phyloP scores from a whole-genome alignment of 257 asterid species.

The Petrea volubilis region DNA sequence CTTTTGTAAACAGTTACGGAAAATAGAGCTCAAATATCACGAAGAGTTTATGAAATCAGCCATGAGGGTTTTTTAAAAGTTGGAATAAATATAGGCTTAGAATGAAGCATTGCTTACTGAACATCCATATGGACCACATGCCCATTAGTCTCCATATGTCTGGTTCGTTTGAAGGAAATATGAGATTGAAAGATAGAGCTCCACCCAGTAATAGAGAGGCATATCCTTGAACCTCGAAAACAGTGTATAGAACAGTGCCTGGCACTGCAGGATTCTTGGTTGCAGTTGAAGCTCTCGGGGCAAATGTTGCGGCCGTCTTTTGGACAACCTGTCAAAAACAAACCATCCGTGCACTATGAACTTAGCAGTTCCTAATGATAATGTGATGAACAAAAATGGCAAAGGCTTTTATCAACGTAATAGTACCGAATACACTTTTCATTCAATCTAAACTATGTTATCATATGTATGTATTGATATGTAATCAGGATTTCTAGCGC shows the following conservation, averaged over 20 bases:
- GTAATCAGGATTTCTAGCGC: too few species aligned
- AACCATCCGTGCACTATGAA: neutral
- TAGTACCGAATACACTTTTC: neutral
- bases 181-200: constrained; percentile 84
- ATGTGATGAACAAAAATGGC: too few species aligned
- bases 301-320: constrained; percentile 97
- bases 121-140: constrained; percentile 99
- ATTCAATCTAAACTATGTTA: neutral
- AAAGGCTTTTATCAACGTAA: neutral
- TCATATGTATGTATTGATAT: neutral
- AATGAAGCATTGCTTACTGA: constrained; percentile 62
- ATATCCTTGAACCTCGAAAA: constrained; percentile 90
- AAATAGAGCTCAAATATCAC: too few species aligned
- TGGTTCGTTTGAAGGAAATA: constrained; percentile 87
- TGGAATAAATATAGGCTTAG: neutral
- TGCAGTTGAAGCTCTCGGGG: constrained; percentile 94
- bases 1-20: neutral
- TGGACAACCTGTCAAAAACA: constrained; percentile 72
- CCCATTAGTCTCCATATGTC: constrained; percentile 97
- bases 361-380: too few species aligned
- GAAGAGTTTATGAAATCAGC: neutral
- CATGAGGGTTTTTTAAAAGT: neutral
- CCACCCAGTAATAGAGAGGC: constrained; percentile 79
- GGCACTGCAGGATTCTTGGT: constrained; percentile 86
- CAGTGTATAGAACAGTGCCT: constrained; percentile 68